phyloP scores from a whole-genome alignment of 179 eudicot genomes.

The Beta macrorhiza region DNA sequence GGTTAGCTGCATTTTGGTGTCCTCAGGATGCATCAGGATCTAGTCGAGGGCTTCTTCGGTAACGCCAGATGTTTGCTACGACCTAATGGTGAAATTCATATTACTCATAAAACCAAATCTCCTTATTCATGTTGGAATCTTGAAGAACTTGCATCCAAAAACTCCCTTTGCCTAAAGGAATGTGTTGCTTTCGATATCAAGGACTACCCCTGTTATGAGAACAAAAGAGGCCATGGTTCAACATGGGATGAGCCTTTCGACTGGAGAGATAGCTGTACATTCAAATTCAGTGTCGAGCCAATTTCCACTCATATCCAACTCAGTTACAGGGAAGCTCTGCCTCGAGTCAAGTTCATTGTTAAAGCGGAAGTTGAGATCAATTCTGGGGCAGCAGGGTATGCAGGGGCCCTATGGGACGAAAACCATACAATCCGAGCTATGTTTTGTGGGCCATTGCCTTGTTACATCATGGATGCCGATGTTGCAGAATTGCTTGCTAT shows the following conservation, averaged over 20 bases:
- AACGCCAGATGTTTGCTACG: constrained; percentile 19
- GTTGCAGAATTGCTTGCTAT: neutral
- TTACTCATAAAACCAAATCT: constrained; percentile 24
- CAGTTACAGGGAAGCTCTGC: neutral
- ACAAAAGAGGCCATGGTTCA: constrained; percentile 26
- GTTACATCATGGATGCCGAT: neutral
- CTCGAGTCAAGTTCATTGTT: constrained; percentile 15
- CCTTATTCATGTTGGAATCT: constrained; percentile 25
- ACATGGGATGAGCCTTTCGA: constrained; percentile 10
- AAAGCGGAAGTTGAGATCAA: neutral
- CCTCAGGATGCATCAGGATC: constrained; percentile 25
- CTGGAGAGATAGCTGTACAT: constrained; percentile 23
- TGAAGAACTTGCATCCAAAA: constrained; percentile 17
- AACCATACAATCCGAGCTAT: neutral
- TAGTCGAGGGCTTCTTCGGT: constrained; percentile 23
- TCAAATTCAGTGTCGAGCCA: constrained; percentile 12
- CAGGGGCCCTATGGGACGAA: constrained; percentile 2
- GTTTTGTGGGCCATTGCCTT: constrained; percentile 7
- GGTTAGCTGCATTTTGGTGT: neutral
- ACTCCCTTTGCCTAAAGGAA: constrained; percentile 6
- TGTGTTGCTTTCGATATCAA: constrained; percentile 10
- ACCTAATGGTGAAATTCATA: constrained; percentile 18
- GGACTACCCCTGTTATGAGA: constrained; percentile 25
- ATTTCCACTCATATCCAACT: neutral
- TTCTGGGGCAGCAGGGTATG: neutral